phyloP scores from a whole-genome alignment of 441 rosid genomes.

The Daphne laureola region DNA sequence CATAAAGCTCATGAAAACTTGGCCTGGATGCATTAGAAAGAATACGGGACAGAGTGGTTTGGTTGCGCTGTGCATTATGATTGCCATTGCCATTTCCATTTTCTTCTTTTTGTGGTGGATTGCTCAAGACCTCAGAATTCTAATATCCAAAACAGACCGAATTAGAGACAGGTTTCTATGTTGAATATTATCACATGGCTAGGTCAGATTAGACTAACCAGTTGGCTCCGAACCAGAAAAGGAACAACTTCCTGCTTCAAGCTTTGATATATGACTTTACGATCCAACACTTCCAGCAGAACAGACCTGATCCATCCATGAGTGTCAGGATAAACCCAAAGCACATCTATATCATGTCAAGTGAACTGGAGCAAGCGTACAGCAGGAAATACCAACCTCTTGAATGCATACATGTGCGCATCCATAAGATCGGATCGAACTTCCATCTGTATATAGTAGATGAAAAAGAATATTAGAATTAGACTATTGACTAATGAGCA shows the following conservation, averaged over 20 bases:
- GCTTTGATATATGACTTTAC: slow-evolving; percentile 65
- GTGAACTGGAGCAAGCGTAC: background rate
- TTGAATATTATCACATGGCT: slow-evolving; percentile 9
- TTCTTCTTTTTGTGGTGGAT: slow-evolving; percentile 52
- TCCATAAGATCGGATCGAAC: slow-evolving; percentile 88
- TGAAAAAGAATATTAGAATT: slow-evolving; percentile 15
- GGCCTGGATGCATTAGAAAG: slow-evolving; percentile 66
- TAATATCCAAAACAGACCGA: slow-evolving; percentile 19
- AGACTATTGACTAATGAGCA: slow-evolving; percentile 1
- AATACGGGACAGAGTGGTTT: slow-evolving; percentile 43
- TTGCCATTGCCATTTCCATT: slow-evolving; percentile 59
- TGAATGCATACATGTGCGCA: slow-evolving; percentile 93
- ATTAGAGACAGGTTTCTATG: slow-evolving; percentile 9
- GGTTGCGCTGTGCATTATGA: slow-evolving; percentile 44
- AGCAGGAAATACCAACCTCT: slow-evolving; percentile 45
- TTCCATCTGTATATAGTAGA: slow-evolving; percentile 58
- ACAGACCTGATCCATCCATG: slow-evolving; percentile 40
- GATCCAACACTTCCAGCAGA: slow-evolving; percentile 62
- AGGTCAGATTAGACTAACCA: slow-evolving; percentile 53
- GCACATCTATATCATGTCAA: slow-evolving; percentile 3
- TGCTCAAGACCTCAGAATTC: slow-evolving; percentile 59
- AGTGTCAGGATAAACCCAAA: slow-evolving; percentile 4
- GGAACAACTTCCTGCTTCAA: slow-evolving; percentile 82
- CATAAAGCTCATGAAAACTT: slow-evolving; percentile 59
- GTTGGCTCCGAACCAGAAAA: slow-evolving; percentile 83